These are phyloP conservation scores for Nicotiana paniculata DNA, from an alignment of 257 asterid genomes.

Conservation along the genomic window DNA sequence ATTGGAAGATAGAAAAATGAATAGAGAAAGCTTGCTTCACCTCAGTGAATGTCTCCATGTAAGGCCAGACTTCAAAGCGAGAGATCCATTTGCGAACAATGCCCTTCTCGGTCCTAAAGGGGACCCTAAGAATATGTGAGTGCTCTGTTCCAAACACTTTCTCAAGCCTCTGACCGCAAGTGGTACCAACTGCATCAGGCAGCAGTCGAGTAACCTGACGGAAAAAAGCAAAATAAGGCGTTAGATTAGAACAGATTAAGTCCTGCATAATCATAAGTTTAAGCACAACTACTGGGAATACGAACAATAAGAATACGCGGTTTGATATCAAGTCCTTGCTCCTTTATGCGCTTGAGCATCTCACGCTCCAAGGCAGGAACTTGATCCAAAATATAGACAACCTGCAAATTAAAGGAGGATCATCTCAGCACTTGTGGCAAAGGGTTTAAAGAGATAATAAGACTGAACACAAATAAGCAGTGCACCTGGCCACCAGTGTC, in stretches of 20 bases:
- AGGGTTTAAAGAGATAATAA: not conserved
- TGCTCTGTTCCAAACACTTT: conserved; percentile 84
- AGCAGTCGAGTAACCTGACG: conserved; percentile 80
- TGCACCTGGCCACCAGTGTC: conserved; percentile 98
- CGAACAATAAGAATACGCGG: conserved; percentile 89
- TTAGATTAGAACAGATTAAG: not conserved
- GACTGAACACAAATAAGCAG: not conserved
- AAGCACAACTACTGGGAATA: not conserved
- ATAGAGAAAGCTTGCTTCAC: conserved; percentile 22
- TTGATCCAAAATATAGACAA: conserved; percentile 98
- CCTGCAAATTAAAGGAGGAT: conserved; percentile 31
- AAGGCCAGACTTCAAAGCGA: conserved; percentile 98
- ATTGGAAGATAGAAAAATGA: not conserved
- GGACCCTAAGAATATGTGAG: conserved; percentile 92
- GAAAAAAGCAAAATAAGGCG: not conserved
- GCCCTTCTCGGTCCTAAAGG: conserved; percentile 89
- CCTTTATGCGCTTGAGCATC: conserved; percentile 91
- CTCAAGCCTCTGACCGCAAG: conserved; percentile 87
- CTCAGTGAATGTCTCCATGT: conserved; percentile 95
- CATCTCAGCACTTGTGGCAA: not conserved
- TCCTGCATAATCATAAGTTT: not conserved
- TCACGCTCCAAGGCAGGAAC: conserved; percentile 94
- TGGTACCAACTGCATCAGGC: conserved; percentile 97
- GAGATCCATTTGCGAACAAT: conserved; percentile 91
- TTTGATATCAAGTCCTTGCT: conserved; percentile 88